phyloP scores from a whole-genome alignment of 306 rosid species.

The Gastrolobium villosum region DNA sequence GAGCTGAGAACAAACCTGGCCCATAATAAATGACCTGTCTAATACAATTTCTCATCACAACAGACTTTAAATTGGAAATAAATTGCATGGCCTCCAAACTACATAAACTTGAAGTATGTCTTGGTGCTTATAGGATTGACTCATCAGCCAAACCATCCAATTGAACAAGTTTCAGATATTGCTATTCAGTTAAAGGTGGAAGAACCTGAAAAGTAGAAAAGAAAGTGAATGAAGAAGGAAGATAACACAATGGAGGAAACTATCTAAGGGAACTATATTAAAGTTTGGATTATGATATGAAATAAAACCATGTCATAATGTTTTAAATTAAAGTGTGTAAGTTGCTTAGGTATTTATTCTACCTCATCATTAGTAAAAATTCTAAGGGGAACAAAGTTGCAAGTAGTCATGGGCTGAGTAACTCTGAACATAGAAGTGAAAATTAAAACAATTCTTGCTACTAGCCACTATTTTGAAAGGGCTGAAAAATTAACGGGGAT shows the following conservation, averaged over 20 bases:
- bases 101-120: slow-evolving; percentile 4
- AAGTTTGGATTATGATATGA: slow-evolving; percentile 1
- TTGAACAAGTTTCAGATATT: background rate
- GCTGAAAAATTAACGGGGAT: too few species aligned
- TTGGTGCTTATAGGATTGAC: slow-evolving; percentile 31
- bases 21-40: background rate
- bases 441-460: slow-evolving; percentile 3
- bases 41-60: background rate
- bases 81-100: background rate
- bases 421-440: background rate
- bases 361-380: background rate
- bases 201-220: slow-evolving; percentile 32
- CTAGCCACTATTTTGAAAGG: background rate
- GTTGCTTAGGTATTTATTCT: background rate
- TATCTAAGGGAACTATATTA: too few species aligned
- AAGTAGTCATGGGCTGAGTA: background rate
- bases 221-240: background rate
- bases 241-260: background rate
- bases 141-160: slow-evolving; percentile 2
- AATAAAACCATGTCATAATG: background rate
- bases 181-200: slow-evolving; percentile 36
- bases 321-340: background rate
- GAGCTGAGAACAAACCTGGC: background rate
- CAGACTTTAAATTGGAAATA: slow-evolving; percentile 1
- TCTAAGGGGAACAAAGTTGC: slow-evolving; percentile 3